Evolutionary conservation across 148 eudicot species (phyloP).

Genomic region (Rhododendron kiyosumense): DNA sequence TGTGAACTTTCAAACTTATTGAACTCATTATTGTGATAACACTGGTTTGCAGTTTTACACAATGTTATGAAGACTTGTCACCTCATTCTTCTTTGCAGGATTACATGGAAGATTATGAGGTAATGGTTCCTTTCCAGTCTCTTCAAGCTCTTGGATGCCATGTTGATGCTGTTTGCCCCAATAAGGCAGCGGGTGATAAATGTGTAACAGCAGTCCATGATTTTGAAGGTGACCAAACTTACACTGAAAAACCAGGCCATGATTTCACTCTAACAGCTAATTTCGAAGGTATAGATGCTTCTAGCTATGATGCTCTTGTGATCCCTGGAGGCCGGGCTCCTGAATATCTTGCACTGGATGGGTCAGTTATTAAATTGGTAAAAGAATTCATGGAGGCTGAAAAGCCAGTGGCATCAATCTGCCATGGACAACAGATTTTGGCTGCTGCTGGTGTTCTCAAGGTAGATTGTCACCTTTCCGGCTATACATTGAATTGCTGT

Average conservation of each 20-base stretch:
- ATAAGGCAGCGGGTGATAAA: constrained; percentile 63
- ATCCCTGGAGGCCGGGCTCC: constrained; percentile 99
- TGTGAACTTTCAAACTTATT: neutral
- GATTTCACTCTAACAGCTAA: constrained; percentile 63
- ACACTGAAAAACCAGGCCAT: constrained; percentile 95
- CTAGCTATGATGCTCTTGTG: constrained; percentile 91
- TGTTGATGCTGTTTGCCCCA: constrained; percentile 94
- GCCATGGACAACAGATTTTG: constrained; percentile 98
- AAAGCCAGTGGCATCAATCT: constrained; percentile 95
- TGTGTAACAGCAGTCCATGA: constrained; percentile 95
- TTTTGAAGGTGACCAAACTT: constrained; percentile 98
- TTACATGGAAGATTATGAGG: constrained; percentile 97
- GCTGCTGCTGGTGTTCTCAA: constrained; percentile 96
- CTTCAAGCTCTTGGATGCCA: constrained; percentile 96
- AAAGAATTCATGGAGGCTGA: constrained; percentile 69
- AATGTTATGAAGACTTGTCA: neutral
- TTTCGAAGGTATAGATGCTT: constrained; percentile 55
- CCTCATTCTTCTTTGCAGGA: constrained; percentile 42
- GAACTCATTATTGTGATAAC: neutral
- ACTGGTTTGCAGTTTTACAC: neutral
- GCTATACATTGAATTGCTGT: neutral
- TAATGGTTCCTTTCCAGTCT: constrained; percentile 90
- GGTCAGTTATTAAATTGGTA: constrained; percentile 60
- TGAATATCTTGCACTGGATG: constrained; percentile 86
- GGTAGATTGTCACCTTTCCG: constrained; percentile 34